Conservation (phyloP, 768 basidiomycete genomes). For the Dacryopinax primogenitus region DNA sequence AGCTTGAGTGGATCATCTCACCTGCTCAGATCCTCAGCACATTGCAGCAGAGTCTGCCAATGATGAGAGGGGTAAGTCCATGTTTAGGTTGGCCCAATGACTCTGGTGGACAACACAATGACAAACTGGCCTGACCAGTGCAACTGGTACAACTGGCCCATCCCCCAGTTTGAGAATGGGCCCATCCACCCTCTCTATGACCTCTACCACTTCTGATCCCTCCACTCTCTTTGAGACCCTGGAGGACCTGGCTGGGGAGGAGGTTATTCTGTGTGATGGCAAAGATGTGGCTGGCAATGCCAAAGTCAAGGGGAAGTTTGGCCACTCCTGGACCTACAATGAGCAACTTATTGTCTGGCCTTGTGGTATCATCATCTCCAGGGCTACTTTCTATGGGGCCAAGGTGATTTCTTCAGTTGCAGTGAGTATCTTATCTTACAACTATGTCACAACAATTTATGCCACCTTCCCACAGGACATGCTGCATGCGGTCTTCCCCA, state of each 20-base stretch:
- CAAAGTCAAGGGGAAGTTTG: constrained; percentile 1
- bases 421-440: not conserved
- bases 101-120: too few species aligned
- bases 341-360: constrained; percentile 11
- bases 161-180: not conserved
- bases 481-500: not conserved
- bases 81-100: not conserved
- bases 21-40: constrained; percentile 22
- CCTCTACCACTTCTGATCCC: not conserved
- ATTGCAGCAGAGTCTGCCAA: constrained; percentile 12
- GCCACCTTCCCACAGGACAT: not conserved
- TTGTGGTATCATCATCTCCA: constrained; percentile 9
- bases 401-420: not conserved
- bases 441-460: not conserved
- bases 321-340: not conserved
- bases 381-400: constrained; percentile 9
- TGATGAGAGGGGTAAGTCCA: constrained; percentile 15
- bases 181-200: not conserved
- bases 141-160: not conserved
- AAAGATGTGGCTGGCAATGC: not conserved
- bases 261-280: not conserved
- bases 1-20: constrained; percentile 1
- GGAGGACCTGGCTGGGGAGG: not conserved
- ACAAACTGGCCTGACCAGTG: too few species aligned
- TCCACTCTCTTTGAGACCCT: not conserved